phyloP scores from a whole-genome alignment of 441 rosid species.

The Syzygium syzygioides region DNA sequence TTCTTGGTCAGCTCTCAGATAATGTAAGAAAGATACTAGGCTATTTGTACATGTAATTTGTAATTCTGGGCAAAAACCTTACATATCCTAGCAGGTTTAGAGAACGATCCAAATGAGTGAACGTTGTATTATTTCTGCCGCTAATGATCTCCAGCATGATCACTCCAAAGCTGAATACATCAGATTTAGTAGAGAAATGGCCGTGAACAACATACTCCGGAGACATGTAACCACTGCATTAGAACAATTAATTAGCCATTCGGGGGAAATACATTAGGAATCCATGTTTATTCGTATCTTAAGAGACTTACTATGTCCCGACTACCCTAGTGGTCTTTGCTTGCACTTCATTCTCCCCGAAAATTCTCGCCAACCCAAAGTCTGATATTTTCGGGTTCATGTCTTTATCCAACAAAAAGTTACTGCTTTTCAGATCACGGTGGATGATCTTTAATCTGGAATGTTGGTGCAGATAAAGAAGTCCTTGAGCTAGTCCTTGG shows the following conservation, averaged over 20 bases:
- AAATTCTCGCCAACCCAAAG: not conserved
- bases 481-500: not conserved
- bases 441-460: not conserved
- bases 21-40: not conserved
- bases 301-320: not conserved
- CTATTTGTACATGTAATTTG: not conserved
- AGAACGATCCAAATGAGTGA: not conserved
- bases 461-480: not conserved
- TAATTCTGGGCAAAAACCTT: not conserved
- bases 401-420: not conserved
- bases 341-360: not conserved
- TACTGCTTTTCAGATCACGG: not conserved
- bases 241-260: not conserved
- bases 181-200: not conserved
- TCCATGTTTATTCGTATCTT: not conserved
- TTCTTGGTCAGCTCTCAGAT: too few relatives aligned
- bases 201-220: not conserved
- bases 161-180: not conserved
- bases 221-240: not conserved
- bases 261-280: not conserved
- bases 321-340: not conserved
- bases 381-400: not conserved
- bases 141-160: conserved; percentile 2
- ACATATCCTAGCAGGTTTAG: not conserved
- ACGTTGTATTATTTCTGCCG: not conserved